These are phyloP conservation scores for Aechmea fasciata DNA, from an alignment of 176 grass and related monocot species.

Conservation along the genomic window DNA sequence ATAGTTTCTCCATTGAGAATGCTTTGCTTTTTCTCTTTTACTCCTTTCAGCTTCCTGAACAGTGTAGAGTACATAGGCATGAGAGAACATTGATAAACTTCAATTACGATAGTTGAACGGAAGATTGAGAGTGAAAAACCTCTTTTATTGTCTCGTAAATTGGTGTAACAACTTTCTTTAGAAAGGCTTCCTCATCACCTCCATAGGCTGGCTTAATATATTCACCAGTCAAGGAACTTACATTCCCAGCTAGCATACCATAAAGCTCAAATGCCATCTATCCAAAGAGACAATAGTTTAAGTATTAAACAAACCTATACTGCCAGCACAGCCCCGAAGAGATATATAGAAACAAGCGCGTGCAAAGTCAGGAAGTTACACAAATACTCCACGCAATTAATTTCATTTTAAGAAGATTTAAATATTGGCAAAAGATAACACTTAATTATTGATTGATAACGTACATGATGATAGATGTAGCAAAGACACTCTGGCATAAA, in stretches of 20 bases:
- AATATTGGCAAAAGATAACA: no score
- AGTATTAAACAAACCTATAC: slow-evolving; percentile 11
- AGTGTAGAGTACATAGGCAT: background rate
- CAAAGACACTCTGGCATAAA: slow-evolving; percentile 98
- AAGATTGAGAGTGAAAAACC: slow-evolving; percentile 28
- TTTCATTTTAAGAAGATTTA: background rate
- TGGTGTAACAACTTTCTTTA: slow-evolving; percentile 79
- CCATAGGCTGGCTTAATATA: slow-evolving; percentile 86
- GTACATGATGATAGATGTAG: slow-evolving; percentile 99
- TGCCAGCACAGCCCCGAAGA: background rate
- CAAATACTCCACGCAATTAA: background rate
- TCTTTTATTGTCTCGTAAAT: slow-evolving; percentile 71
- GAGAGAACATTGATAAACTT: background rate
- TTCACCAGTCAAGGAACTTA: slow-evolving; percentile 80
- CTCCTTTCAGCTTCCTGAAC: slow-evolving; percentile 65
- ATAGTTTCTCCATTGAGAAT: slow-evolving; percentile 86
- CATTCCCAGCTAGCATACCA: slow-evolving; percentile 82
- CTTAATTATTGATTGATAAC: slow-evolving; percentile 12
- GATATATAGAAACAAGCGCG: background rate
- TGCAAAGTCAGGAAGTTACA: background rate
- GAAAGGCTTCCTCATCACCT: slow-evolving; percentile 87
- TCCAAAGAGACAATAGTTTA: slow-evolving; percentile 15
- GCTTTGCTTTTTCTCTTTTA: slow-evolving; percentile 49
- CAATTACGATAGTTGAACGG: slow-evolving; percentile 12
- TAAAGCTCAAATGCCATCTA: slow-evolving; percentile 99